phyloP scores from a whole-genome alignment of 345 rosid genomes.

The Cardamine resedifolia region DNA sequence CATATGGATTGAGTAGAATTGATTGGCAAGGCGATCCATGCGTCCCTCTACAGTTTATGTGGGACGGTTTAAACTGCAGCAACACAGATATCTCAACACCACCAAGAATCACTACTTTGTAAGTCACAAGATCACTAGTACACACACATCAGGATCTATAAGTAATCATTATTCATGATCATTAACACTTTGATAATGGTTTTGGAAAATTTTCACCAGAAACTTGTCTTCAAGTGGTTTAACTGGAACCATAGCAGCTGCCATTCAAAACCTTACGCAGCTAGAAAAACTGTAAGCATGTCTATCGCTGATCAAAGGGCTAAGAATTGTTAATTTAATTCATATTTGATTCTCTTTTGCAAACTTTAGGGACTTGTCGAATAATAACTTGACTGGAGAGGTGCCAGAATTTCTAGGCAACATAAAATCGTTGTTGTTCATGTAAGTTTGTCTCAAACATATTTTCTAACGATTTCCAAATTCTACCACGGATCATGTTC shows the following conservation, averaged over 20 bases:
- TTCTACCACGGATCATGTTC: background rate
- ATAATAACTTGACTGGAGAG: constrained; percentile 47
- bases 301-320: too few species aligned
- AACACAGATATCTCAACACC: background rate
- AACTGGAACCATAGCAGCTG: constrained; percentile 35
- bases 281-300: constrained; percentile 43
- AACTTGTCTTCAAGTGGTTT: constrained; percentile 49
- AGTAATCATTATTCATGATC: background rate
- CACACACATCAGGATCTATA: background rate
- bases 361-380: constrained; percentile 56
- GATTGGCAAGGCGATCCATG: constrained; percentile 38
- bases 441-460: constrained; percentile 43
- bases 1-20: constrained; percentile 27
- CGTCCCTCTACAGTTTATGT: background rate
- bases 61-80: constrained; percentile 31
- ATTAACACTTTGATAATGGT: background rate
- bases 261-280: constrained; percentile 36
- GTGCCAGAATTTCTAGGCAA: constrained; percentile 51
- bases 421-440: constrained; percentile 35
- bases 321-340: too few species aligned
- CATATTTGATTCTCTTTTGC: background rate
- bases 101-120: constrained; percentile 34
- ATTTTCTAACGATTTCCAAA: background rate
- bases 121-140: constrained; percentile 7
- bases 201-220: constrained; percentile 6